These are phyloP conservation scores for Venturia carpophila DNA, from an alignment of 2,329 filamentous ascomycete species.

Conservation along the genomic window DNA sequence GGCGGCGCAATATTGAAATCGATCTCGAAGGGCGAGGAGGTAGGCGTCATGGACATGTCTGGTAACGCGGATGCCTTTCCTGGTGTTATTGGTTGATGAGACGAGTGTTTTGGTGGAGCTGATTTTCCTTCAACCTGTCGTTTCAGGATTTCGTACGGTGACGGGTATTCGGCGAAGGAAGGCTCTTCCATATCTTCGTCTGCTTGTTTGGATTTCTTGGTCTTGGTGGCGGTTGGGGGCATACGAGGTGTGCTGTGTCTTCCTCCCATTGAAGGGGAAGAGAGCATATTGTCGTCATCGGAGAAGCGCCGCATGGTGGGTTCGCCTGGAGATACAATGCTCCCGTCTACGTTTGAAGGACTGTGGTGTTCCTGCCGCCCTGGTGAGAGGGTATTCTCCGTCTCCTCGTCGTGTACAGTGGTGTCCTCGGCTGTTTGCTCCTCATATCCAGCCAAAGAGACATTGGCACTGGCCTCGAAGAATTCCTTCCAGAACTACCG, in stretches of 20 bases:
- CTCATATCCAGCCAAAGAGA: slow-evolving; percentile 91
- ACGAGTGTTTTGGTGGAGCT: slow-evolving; percentile 31
- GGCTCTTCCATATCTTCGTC: slow-evolving; percentile 9
- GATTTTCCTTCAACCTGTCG: slow-evolving; percentile 50
- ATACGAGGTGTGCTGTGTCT: slow-evolving; percentile 53
- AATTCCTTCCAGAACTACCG: slow-evolving; percentile 97
- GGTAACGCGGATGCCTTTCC: slow-evolving; percentile 30
- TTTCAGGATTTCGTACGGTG: slow-evolving; percentile 68
- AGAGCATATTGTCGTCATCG: slow-evolving; percentile 52
- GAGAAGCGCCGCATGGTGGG: slow-evolving; percentile 26
- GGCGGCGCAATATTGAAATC: slow-evolving; percentile 29
- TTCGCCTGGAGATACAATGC: slow-evolving; percentile 27
- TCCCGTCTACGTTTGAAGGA: slow-evolving; percentile 27
- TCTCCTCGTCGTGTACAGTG: slow-evolving; percentile 35
- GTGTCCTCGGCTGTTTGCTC: slow-evolving; percentile 59
- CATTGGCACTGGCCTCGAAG: slow-evolving; percentile 96
- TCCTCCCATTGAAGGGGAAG: slow-evolving; percentile 45
- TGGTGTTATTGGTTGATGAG: slow-evolving; percentile 31
- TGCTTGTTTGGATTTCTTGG: slow-evolving; percentile 5
- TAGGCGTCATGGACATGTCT: slow-evolving; percentile 35
- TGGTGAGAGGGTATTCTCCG: slow-evolving; percentile 24
- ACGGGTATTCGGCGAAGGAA: slow-evolving; percentile 52
- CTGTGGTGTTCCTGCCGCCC: slow-evolving; percentile 9
- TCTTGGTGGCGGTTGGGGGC: slow-evolving; percentile 25
- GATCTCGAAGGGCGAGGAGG: slow-evolving; percentile 46